Evolutionary conservation across 116 monocot genomes (phyloP).

Genomic region (Cymodocea nodosa): DNA sequence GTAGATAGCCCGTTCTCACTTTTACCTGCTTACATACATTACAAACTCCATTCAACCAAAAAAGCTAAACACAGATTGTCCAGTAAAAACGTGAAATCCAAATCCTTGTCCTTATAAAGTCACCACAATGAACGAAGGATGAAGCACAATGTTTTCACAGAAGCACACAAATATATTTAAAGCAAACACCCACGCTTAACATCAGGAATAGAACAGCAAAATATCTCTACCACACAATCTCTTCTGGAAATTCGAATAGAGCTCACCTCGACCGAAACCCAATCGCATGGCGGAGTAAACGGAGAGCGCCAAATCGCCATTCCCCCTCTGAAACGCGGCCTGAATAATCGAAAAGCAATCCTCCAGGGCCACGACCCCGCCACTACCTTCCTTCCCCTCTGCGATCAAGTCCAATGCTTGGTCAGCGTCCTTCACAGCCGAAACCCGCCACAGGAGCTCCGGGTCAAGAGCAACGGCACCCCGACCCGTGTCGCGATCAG

Average conservation of each 20-base stretch:
- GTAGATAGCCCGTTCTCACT: conserved; percentile 17
- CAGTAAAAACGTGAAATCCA: neutral
- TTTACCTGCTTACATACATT: conserved; percentile 18
- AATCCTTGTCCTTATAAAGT: too few relatives aligned
- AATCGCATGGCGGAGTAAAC: conserved; percentile 67
- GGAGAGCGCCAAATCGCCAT: conserved; percentile 66
- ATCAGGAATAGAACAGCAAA: too few relatives aligned
- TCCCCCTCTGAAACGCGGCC: conserved; percentile 44
- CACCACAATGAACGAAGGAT: too few relatives aligned
- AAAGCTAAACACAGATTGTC: neutral
- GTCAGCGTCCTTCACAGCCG: conserved; percentile 51
- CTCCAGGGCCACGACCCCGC: conserved; percentile 19
- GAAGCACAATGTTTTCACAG: too few relatives aligned
- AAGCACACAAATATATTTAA: too few relatives aligned
- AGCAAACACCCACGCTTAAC: too few relatives aligned
- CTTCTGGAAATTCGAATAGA: neutral
- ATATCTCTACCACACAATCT: too few relatives aligned
- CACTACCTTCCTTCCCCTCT: conserved; percentile 22
- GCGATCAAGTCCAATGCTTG: conserved; percentile 47
- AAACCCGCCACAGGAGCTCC: conserved; percentile 44
- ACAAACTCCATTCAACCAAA: neutral
- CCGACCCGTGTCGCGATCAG: conserved; percentile 5
- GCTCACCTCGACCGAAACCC: conserved; percentile 26
- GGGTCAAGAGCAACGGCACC: conserved; percentile 24
- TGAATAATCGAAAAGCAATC: conserved; percentile 57